Base-by-base conservation (phyloP, 257 asterid genomes). In the Gentiana macrophylla region DNA sequence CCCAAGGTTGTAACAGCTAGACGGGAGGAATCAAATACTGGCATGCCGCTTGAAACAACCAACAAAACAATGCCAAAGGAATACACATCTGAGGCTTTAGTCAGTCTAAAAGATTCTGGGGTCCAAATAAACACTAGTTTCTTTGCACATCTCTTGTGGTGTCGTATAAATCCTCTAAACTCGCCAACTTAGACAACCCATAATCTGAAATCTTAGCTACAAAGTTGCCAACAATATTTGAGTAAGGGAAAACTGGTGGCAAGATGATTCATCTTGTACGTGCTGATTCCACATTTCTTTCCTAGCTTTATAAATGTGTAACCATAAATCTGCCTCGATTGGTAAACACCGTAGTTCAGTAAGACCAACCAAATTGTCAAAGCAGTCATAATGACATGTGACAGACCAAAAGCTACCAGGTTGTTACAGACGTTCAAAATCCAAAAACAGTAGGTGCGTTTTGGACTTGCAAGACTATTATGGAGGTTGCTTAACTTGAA, bases 191-290 rank as follows among this genome's bases (percentile, higher is more conserved):
- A 24, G 24, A 24, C 24, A 24, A 24, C 24, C 24, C 24, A 24
- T 24, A 24, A 24, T 62, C 67, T 54, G 67, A 9, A 62, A 62
- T 54, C 38, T 62, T 62, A 4, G 67, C 61, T 3, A 54, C 43
- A 6, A 54, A 46, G 66, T 60, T 32, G 64, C 64, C 50, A 35
- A 35, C 50, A 9, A 8, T 5, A 60, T 49, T 4, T 60, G 56
- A 60, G 49, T 12, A 35, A 60, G 37, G 34, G 64, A 60, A 51
- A 49, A 60, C 13, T n/a, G 44, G 8, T 45, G 49, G 12, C 45
- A 60, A 11, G 54, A 49, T 13, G 44, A 7, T 37, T 34, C 49
- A 5, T 12, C 37, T 7, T 47, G 37, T n/a, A n/a, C n/a, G n/a
- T 8, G 49, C 54, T 35, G 49, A 48, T 6, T 0, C 10, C 8